phyloP scores from a whole-genome alignment of 1,284 basidiomycete genomes.

The Irpex sp. region DNA sequence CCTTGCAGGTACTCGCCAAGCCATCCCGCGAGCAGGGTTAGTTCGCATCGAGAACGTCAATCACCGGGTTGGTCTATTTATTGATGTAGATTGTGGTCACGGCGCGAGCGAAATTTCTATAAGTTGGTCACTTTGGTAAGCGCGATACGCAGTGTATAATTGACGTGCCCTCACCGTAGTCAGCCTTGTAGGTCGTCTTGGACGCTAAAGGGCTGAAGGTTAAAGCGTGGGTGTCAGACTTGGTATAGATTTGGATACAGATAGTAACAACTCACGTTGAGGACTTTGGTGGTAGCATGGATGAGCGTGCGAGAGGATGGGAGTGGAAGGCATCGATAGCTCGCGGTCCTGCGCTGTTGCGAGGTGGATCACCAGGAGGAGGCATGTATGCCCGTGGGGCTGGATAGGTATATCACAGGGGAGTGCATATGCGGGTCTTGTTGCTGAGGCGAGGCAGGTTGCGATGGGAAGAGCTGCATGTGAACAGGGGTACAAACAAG shows the following conservation, averaged over 20 bases:
- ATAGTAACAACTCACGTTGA: constrained; percentile 57
- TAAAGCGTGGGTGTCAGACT: constrained; percentile 8
- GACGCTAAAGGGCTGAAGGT: no score
- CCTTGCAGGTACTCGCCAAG: no score
- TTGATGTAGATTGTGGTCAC: no score
- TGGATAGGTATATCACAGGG: constrained; percentile 33
- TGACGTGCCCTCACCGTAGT: no score
- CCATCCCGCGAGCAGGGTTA: no score
- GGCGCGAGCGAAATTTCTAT: no score
- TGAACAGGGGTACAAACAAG: constrained; percentile 22
- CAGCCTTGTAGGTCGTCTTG: no score
- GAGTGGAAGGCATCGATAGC: constrained; percentile 82
- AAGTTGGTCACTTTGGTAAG: no score
- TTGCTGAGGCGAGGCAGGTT: constrained; percentile 44
- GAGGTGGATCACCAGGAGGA: constrained; percentile 63
- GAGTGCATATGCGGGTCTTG: constrained; percentile 69
- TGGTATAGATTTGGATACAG: constrained; percentile 14
- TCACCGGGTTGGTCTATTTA: no score
- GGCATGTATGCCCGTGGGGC: constrained; percentile 68
- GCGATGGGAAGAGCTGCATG: constrained; percentile 69
- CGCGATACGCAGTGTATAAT: no score
- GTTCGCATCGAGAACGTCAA: no score
- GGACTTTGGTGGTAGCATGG: constrained; percentile 84
- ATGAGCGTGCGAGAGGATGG: constrained; percentile 78
- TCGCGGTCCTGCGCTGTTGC: constrained; percentile 68